Evolutionary conservation across 202 grass and related monocot genomes (phyloP).

Genomic region (Hordeum pubiflorum): DNA sequence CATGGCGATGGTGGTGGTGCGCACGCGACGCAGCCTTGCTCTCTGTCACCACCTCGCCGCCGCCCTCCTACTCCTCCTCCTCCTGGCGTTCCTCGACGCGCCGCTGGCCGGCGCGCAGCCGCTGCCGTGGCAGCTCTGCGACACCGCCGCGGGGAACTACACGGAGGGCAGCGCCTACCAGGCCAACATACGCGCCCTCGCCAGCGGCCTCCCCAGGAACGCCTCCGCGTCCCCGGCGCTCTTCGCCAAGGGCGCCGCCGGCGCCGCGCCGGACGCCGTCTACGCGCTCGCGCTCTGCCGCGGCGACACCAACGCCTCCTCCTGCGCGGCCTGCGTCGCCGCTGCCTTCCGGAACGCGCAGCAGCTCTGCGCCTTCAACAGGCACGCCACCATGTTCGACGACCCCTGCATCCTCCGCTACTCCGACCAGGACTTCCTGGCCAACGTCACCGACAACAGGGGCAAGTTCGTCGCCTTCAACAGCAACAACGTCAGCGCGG

Average conservation of each 20-base stretch:
- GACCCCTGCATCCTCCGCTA: slow-evolving; percentile 24
- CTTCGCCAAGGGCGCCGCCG: background rate
- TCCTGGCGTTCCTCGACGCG: background rate
- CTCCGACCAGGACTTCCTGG: slow-evolving; percentile 20
- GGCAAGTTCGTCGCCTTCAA: background rate
- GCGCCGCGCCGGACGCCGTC: background rate
- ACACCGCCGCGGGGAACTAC: background rate
- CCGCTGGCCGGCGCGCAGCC: background rate
- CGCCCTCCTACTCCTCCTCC: background rate
- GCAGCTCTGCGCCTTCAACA: slow-evolving; percentile 13
- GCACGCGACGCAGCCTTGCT: background rate
- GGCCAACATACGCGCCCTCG: slow-evolving; percentile 16
- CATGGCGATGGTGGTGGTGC: background rate
- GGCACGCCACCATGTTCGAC: slow-evolving; percentile 6
- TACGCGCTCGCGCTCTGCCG: slow-evolving; percentile 24
- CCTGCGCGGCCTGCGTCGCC: slow-evolving; percentile 11
- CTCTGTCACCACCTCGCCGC: background rate
- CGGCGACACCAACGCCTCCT: slow-evolving; percentile 27
- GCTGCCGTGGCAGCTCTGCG: slow-evolving; percentile 18
- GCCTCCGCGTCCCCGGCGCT: slow-evolving; percentile 7
- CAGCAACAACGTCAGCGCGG: slow-evolving; percentile 22
- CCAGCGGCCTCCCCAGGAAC: background rate
- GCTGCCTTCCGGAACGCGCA: background rate
- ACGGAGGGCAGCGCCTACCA: slow-evolving; percentile 28
- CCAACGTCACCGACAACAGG: slow-evolving; percentile 1